phyloP scores from a whole-genome alignment of 2,329 filamentous ascomycete species.

The Claviceps quebecensis region DNA sequence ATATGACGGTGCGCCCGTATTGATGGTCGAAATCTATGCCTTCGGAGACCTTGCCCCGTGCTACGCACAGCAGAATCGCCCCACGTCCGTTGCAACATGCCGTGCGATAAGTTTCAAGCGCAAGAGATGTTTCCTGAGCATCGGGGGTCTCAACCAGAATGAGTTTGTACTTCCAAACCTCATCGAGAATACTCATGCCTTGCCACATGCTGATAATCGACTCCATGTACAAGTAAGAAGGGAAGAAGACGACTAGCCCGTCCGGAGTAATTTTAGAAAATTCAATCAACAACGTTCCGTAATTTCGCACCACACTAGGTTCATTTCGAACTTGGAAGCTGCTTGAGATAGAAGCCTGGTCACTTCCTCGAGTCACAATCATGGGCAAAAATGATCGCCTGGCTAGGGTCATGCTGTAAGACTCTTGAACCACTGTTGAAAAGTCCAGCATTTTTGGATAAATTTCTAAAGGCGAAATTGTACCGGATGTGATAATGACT shows the following conservation, averaged over 20 bases:
- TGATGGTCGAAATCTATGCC: slow-evolving; percentile 99
- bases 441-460: slow-evolving; percentile 98
- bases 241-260: slow-evolving; percentile 98
- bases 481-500: slow-evolving; percentile 96
- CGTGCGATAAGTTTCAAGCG: slow-evolving; percentile 90
- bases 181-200: slow-evolving; percentile 92
- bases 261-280: slow-evolving; percentile 94
- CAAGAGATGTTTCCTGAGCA: slow-evolving; percentile 89
- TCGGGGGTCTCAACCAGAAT: slow-evolving; percentile 97
- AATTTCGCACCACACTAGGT: slow-evolving; percentile 91
- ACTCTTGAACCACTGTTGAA: slow-evolving; percentile 83
- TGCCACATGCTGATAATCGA: slow-evolving; percentile 99
- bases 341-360: slow-evolving; percentile 85
- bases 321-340: slow-evolving; percentile 94
- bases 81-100: slow-evolving; percentile 95
- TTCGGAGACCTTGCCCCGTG: slow-evolving; percentile 91
- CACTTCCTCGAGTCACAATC: slow-evolving; percentile 90
- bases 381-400: slow-evolving; percentile 92
- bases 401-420: slow-evolving; percentile 92
- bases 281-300: slow-evolving; percentile 82
- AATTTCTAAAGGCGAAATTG: slow-evolving; percentile 93
- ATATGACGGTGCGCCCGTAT: slow-evolving; percentile 88
- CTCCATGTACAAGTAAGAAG: slow-evolving; percentile 98
- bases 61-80: slow-evolving; percentile 85
- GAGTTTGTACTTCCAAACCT: slow-evolving; percentile 98